Percentiles rank a stretch among this genome's conserved stretches.
phyloP scores from a whole-genome alignment of 495 filamentous ascomycete genomes.

The Penicillium flavigenum region DNA sequence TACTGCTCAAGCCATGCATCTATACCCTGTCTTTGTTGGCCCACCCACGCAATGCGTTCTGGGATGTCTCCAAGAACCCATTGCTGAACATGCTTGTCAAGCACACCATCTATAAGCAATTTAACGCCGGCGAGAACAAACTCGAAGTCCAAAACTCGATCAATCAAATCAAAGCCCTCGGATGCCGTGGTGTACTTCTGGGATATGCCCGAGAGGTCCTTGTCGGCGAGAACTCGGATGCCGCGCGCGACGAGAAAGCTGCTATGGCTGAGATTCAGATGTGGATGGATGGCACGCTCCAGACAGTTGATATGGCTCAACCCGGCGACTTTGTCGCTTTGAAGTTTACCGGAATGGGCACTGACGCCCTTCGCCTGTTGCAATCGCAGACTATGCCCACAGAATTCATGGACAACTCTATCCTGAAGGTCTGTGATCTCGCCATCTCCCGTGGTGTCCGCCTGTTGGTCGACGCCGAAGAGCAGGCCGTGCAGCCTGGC shows the following conservation, averaged over 20 bases:
- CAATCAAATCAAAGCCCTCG: conserved; percentile 42
- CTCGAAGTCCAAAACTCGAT: conserved; percentile 46
- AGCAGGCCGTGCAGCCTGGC: conserved; percentile 73
- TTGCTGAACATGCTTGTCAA: conserved; percentile 46
- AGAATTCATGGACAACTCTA: conserved; percentile 63
- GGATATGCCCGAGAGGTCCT: conserved; percentile 51
- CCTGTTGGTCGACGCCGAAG: conserved; percentile 89
- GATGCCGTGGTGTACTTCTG: conserved; percentile 48
- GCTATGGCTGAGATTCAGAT: conserved; percentile 60
- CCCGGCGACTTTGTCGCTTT: conserved; percentile 82
- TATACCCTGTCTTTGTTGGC: conserved; percentile 68
- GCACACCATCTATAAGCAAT: conserved; percentile 52
- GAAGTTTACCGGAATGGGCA: conserved; percentile 91
- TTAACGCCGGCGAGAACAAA: conserved; percentile 52
- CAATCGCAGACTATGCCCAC: conserved; percentile 58
- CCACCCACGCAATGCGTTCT: conserved; percentile 57
- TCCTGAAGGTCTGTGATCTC: conserved; percentile 72
- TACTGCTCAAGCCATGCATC: conserved; percentile 70
- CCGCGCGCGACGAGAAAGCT: conserved; percentile 34
- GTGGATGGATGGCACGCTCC: conserved; percentile 73
- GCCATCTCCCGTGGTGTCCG: conserved; percentile 68
- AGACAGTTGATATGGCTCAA: conserved; percentile 71
- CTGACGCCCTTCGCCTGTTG: conserved; percentile 65
- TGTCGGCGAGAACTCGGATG: conserved; percentile 38
- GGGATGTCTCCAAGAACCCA: conserved; percentile 49